phyloP scores from a whole-genome alignment of 164 flowering plant species.

The Malania oleifera region DNA sequence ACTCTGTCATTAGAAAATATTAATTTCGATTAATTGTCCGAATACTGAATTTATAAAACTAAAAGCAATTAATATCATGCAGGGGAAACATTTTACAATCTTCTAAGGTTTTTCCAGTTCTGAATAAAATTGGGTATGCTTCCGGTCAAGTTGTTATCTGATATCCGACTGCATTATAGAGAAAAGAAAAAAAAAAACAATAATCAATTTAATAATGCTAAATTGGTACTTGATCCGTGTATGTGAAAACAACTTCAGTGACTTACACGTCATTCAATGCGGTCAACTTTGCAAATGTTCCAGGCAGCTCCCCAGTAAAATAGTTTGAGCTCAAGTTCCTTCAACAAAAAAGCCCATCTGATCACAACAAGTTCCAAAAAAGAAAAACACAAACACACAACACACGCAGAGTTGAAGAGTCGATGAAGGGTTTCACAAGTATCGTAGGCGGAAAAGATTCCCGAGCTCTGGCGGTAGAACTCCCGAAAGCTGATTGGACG shows the following conservation, averaged over 20 bases:
- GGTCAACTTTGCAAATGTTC: slow-evolving; percentile 30
- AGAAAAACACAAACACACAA: not conserved
- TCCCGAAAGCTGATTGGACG: slow-evolving; percentile 26
- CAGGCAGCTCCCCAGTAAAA: slow-evolving; percentile 47
- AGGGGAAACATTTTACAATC: slow-evolving; percentile 26
- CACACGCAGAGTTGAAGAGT: not conserved
- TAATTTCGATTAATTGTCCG: not conserved
- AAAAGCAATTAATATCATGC: not conserved
- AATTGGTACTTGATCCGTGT: not conserved
- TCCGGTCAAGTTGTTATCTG: slow-evolving; percentile 43
- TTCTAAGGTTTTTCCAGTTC: slow-evolving; percentile 32
- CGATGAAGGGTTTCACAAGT: slow-evolving; percentile 21
- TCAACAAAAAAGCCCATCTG: not conserved
- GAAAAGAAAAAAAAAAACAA: not conserved
- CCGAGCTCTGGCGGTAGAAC: slow-evolving; percentile 34
- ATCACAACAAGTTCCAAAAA: not conserved
- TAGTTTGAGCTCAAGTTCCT: slow-evolving; percentile 38
- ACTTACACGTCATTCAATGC: slow-evolving; percentile 43
- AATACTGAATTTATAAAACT: not conserved
- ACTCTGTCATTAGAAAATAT: slow-evolving; percentile 16
- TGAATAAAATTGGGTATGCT: slow-evolving; percentile 43
- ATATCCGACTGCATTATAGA: slow-evolving; percentile 31
- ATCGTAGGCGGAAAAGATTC: slow-evolving; percentile 16
- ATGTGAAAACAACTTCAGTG: not conserved
- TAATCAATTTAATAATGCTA: not conserved